phyloP scores from a whole-genome alignment of 148 eudicot species.

The Agrostemma githago region DNA sequence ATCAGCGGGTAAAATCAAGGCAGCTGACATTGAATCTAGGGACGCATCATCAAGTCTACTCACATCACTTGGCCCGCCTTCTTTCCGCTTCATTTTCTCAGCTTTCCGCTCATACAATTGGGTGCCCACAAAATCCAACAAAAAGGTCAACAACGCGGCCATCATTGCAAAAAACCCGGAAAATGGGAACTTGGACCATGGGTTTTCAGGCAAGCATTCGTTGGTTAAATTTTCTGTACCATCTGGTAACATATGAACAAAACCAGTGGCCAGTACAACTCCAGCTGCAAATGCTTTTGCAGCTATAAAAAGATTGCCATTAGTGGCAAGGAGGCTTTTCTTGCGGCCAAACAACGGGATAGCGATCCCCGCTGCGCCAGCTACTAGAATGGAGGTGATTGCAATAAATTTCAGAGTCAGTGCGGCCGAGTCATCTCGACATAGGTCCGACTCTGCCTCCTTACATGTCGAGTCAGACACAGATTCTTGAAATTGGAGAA shows the following conservation, averaged over 20 bases:
- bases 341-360: slow-evolving; percentile 41
- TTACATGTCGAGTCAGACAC: slow-evolving; percentile 34
- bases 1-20: slow-evolving; percentile 41
- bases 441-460: slow-evolving; percentile 21
- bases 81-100: slow-evolving; percentile 35
- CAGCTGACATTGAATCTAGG: slow-evolving; percentile 36
- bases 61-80: slow-evolving; percentile 15
- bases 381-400: slow-evolving; percentile 37
- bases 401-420: slow-evolving; percentile 40
- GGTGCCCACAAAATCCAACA: slow-evolving; percentile 81
- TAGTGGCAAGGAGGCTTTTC: slow-evolving; percentile 33
- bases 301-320: slow-evolving; percentile 42
- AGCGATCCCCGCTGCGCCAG: slow-evolving; percentile 38
- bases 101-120: slow-evolving; percentile 81
- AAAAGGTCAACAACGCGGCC: slow-evolving; percentile 63
- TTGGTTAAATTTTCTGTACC: slow-evolving; percentile 60
- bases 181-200: slow-evolving; percentile 87
- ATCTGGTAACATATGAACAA: slow-evolving; percentile 93
- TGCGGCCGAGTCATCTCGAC: slow-evolving; percentile 41
- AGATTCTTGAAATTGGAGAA: slow-evolving; percentile 26
- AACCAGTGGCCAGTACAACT: slow-evolving; percentile 59
- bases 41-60: slow-evolving; percentile 30
- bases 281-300: slow-evolving; percentile 62
- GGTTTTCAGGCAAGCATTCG: slow-evolving; percentile 53
- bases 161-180: slow-evolving; percentile 87